Evolutionary conservation across 2,329 filamentous ascomycete species (phyloP), one percentile per base, ranked within the genome.

Genomic region (Aspergillus clavatus): DNA sequence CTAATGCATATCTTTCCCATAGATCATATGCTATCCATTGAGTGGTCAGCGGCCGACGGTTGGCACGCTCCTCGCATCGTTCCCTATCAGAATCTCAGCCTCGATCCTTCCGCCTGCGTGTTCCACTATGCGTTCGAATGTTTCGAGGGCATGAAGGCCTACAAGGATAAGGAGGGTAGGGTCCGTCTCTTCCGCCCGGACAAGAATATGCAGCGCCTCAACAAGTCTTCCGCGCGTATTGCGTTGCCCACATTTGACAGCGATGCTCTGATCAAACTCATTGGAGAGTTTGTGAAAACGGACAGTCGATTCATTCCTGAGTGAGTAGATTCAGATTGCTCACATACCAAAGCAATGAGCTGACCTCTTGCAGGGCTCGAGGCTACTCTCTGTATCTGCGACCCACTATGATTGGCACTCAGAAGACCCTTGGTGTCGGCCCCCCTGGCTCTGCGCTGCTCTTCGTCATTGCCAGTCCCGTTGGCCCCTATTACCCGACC

Each of bases 101-200:
- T 98, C 60, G 93, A 97, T 69, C 93, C 93, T 21, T 89, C 93
- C 35, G 93, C 89, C 26, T 97, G 90, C 73, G 93, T 97, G 52
- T 91, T 98, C 73, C 93, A 98, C 79, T 98, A 98, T 72, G 93
- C 89, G 39, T 97, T 97, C 65, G 88, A 94, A 71, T 93, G 87
- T 69, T 98, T 98, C 71, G 93, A 98, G 76, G 93, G 93, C 58
- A 95, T 97, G 89, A 98, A 98, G 77, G 93, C 93, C 48, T 98
- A 98, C 79, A 94, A 91, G 71, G 89, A 95, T 73, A 81, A 79
- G 60, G 66, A 81, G 35, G 88, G 88, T 58, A 74, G 83, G 48
- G 81, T 95, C 57, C 84, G 91, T 44, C 77, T 98, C 43, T 98
- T 98, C 79, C 82, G 93, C 26, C 93, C 93, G 2, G 86, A 95